Base-by-base conservation (phyloP, 1,139 yeast genomes). In the Trichomonascaceae sp. region DNA sequence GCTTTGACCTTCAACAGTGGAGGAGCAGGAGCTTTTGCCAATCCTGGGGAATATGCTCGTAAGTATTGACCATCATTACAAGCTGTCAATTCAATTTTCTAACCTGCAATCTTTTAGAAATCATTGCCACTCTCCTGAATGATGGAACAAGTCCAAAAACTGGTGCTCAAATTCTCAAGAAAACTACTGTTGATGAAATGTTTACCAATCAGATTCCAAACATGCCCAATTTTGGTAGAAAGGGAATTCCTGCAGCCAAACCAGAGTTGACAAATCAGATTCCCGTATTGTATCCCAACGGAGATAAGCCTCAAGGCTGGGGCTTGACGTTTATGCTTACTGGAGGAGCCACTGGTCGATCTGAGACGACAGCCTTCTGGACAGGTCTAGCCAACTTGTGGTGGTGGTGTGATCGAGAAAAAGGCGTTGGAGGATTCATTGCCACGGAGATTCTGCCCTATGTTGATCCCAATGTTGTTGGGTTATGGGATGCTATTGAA, bases 121-220 rank as follows among this genome's bases (percentile, higher is more conserved):
- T 78, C 50, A 63, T 79, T 20, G 66, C 81, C 47, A 65, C 75
- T n/a, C 75, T 79, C 74, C 65, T 79, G 45, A 77, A 77, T 58
- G 69, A 67, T 50, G 83, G 83, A 13, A 55, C 54, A 6, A 53
- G 55, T 30, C 55, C 55, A 43, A 49, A 68, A 18, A 66, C 67
- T 2, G 74, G 75, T 0, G 61, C 47, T 1, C 64, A 68, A 19
- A 61, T 79, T 4, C 65, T 79, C n/a, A 22, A 47, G 18, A 49
- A 53, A 49, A 58, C 51, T 32, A 54, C 67, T 17, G 63, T 63
- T 15, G 57, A 55, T 17, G 49, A 39, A 9, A 60, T 63, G 61
- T 60, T 58, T 49, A 55, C 57, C 44, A 61, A 63, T 57, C 65
- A 63, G 51, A 59, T 60, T 24, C 63, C 63, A 10, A 53, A 58